Evolutionary conservation across 208 protist genomes (phyloP), one percentile per base, ranked within the genome.

Genomic region (Wallacemonas sp.): DNA sequence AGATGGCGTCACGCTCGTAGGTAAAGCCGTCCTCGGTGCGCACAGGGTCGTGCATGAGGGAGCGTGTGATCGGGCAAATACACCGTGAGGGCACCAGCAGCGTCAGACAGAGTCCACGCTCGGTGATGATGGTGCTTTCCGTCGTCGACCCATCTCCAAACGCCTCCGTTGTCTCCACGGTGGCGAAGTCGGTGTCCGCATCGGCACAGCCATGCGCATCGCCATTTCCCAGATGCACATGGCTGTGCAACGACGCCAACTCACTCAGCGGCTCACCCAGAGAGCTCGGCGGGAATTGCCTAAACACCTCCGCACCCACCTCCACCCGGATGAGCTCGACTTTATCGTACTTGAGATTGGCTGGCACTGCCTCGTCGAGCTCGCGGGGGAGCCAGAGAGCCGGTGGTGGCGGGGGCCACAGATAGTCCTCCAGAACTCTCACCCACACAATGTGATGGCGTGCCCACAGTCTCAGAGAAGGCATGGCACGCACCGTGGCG

Each of bases 41-140:
- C n/a, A 97, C 93, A 0, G 93, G 93, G 53, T 95, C 87, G 14
- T 46, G 46, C 91, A 97, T 96, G 12, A 96, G 33, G 1, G 41
- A 66, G 22, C 70, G 74, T 28, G 90, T 91, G 63, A 97, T 96
- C 2, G 90, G 88, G 60, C 93, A 97, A 70, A 89, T 83, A 21
- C 77, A 80, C 33, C 68, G 49, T 1, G 51, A 27, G 1, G 68
- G 60, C 17, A 77, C 60, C 30, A 60, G 38, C 22, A 79, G 63
- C 54, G 61, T 55, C 12, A 65, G 42, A 2, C 44, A 41, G 28
- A 58, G 30, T 9, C 51, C 24, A n/a, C 8, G n/a, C 28, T 12
- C 31, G 4, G 34, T 0, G 30, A 58, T 21, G 30, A n/a, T 55
- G 58, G 42, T 58, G 45, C 17, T 62, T 15, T 46, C 55, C 55